phyloP scores from a whole-genome alignment of 208 protist genomes.

The Acanthamoeba lenticulata region DNA sequence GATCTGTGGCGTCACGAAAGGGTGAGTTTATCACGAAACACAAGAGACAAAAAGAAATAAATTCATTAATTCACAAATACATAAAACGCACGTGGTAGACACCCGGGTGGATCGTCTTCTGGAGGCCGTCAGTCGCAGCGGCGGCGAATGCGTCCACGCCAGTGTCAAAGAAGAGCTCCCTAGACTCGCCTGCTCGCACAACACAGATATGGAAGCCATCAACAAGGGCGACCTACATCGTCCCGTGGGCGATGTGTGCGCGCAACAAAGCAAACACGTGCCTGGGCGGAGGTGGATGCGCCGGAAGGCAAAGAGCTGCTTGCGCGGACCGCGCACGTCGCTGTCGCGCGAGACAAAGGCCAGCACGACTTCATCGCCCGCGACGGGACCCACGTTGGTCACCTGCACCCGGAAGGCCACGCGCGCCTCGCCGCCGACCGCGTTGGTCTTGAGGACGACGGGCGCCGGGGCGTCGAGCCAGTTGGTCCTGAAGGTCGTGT shows the following conservation, averaged over 20 bases:
- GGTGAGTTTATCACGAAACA: too few species aligned
- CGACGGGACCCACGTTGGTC: constrained; percentile 64
- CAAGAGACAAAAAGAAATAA: neutral
- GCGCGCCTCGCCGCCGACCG: neutral
- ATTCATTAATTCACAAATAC: neutral
- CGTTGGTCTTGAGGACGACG: neutral
- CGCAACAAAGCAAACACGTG: neutral
- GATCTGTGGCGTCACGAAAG: neutral
- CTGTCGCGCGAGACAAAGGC: constrained; percentile 26
- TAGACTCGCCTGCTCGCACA: neutral
- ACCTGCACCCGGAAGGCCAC: constrained; percentile 50
- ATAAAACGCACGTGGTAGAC: neutral
- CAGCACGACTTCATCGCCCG: constrained; percentile 66
- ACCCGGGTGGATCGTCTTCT: neutral
- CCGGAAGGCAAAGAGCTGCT: constrained; percentile 61
- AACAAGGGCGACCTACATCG: too few species aligned
- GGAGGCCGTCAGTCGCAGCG: neutral
- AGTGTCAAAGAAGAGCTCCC: neutral
- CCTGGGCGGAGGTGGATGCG: neutral
- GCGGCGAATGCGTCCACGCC: neutral
- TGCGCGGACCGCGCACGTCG: neutral
- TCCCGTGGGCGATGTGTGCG: too few species aligned
- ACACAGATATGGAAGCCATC: neutral
- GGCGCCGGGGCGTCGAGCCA: neutral
- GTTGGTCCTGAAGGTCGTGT: constrained; percentile 68